Evolutionary conservation across 2,329 filamentous ascomycete genomes (phyloP), one percentile per base, ranked within the genome.

Genomic region (Penicillium crustosum): DNA sequence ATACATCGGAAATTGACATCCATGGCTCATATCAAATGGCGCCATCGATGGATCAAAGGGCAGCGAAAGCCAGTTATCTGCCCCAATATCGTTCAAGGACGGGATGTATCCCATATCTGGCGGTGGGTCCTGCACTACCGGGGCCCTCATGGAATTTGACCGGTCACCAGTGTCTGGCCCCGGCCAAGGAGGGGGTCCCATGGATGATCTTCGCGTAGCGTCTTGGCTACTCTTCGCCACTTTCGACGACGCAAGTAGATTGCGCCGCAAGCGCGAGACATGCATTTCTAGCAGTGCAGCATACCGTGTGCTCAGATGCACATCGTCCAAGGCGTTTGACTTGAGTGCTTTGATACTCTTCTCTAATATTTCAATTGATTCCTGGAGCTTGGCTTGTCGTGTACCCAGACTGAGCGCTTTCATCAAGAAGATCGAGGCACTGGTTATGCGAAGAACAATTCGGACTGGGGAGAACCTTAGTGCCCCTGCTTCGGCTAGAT

Each of bases 351-450:
- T 73, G 39, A 82, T 82, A 49, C 77, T 78, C 17, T 74, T 74
- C 39, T 81, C 78, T 0, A 83, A 71, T 2, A 80, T 75, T 53
- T 81, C 77, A 0, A 83, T 72, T 0, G 78, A 80, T 31, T 78
- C 77, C 52, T 78, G 76, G 6, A 83, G 67, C 47, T 81, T 81
- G 6, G 79, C 75, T 55, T 81, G 79, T 2, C 79, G 74, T 2
- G 79, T 77, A 0, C 81, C 81, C 38, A 83, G 53, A 57, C 80
- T 82, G 15, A 83, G 65, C 0, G 79, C 80, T 63, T 78, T 78
- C 63, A 84, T 78, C 4, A 84, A 70, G 55, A 84, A 83, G 6
- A 85, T 82, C 0, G 82, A 83, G 0, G 81, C 80, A 3, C 80
- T 82, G 2, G 80, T 83, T 45, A 83, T 79, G 25, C 82, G 78